These are phyloP conservation scores for Breynia disticha DNA, from an alignment of 441 rosid genomes.

Conservation along the genomic window DNA sequence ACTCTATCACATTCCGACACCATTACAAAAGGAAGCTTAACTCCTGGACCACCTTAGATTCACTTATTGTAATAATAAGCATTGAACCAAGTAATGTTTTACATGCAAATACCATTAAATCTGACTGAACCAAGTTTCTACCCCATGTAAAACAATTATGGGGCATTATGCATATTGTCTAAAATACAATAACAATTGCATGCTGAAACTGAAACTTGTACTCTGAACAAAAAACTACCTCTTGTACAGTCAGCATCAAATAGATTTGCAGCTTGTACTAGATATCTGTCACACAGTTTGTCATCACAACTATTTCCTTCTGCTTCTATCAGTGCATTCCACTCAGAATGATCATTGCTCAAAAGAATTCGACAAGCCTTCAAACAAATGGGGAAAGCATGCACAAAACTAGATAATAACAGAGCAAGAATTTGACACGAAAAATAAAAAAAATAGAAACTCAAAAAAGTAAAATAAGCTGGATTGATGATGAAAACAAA, in stretches of 20 bases:
- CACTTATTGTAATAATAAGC: too few species aligned
- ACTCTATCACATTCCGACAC: too few species aligned
- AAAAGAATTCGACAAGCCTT: constrained; percentile 73
- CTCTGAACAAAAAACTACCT: constrained; percentile 29
- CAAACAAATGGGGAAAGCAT: constrained; percentile 9
- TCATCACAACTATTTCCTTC: constrained; percentile 42
- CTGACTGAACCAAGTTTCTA: too few species aligned
- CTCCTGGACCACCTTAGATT: too few species aligned
- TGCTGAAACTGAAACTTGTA: neutral
- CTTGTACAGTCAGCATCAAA: constrained; percentile 35
- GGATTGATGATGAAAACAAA: neutral
- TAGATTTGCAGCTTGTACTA: constrained; percentile 46
- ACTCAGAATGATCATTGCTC: constrained; percentile 44
- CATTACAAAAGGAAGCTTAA: too few species aligned
- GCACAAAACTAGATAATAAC: neutral
- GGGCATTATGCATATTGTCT: neutral
- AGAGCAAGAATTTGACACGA: neutral
- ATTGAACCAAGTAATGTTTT: too few species aligned
- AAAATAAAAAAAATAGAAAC: neutral
- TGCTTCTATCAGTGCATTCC: constrained; percentile 46
- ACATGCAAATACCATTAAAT: too few species aligned
- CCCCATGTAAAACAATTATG: too few species aligned
- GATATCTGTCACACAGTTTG: constrained; percentile 46
- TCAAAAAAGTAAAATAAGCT: neutral
- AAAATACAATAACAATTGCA: too few species aligned